A percentile compares a stretch with the other conserved stretches of the same genome.
phyloP scores from a whole-genome alignment of 306 rosid genomes.

The Casuarina cunninghamiana region DNA sequence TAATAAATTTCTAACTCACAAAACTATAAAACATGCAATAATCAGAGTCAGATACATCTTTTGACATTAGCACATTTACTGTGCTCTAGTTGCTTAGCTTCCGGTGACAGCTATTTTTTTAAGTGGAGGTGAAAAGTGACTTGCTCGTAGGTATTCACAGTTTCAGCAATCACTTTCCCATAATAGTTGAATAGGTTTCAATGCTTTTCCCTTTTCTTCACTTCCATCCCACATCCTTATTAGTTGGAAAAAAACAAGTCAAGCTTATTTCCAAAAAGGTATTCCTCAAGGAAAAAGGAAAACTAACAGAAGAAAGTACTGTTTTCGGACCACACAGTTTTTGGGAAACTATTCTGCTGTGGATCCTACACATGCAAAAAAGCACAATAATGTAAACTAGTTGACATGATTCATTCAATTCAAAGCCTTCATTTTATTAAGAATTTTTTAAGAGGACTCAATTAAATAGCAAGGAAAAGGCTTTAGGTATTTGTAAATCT shows the following conservation, averaged over 20 bases:
- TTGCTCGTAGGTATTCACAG: not conserved
- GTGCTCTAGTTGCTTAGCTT: conserved; percentile 12
- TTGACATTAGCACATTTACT: conserved; percentile 10
- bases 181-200: not conserved
- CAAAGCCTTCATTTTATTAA: not conserved
- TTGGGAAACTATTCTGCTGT: not conserved
- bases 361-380: not conserved
- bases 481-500: not conserved
- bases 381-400: not conserved
- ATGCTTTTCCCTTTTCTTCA: not conserved
- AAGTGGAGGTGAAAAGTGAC: not conserved
- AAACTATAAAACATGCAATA: conserved; percentile 1
- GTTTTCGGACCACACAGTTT: not conserved
- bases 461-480: not conserved
- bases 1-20: conserved; percentile 20
- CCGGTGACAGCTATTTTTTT: not conserved
- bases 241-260: no score
- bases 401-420: not conserved
- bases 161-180: conserved; percentile 2
- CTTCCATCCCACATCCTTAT: not conserved
- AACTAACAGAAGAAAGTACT: no score
- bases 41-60: conserved; percentile 11
- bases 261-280: not conserved
- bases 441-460: not conserved
- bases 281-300: not conserved